Conservation (phyloP, 2,329 filamentous ascomycete species). For the Microdochium nivale region DNA sequence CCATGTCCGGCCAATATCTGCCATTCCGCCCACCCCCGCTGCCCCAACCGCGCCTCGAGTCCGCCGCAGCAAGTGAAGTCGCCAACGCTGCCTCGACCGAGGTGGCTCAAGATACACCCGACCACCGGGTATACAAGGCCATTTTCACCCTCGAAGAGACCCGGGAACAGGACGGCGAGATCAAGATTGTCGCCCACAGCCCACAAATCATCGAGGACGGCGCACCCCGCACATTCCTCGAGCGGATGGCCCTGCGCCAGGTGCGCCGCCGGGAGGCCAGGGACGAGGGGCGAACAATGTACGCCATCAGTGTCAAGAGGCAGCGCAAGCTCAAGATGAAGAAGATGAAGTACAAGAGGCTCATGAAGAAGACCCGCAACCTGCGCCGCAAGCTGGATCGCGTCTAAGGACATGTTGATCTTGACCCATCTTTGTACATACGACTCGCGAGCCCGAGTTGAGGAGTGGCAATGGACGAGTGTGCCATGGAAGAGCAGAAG, state of each 20-base stretch:
- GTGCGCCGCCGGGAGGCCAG: slow-evolving; percentile 47
- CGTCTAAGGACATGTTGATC: slow-evolving; percentile 28
- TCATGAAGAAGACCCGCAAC: slow-evolving; percentile 87
- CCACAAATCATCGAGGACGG: slow-evolving; percentile 44
- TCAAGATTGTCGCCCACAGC: slow-evolving; percentile 53
- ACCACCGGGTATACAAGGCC: slow-evolving; percentile 53
- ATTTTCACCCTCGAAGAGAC: slow-evolving; percentile 62
- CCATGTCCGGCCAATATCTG: slow-evolving; percentile 60
- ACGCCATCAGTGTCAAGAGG: slow-evolving; percentile 82
- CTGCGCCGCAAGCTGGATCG: slow-evolving; percentile 77
- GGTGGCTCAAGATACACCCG: slow-evolving; percentile 12
- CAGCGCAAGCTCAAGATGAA: slow-evolving; percentile 98
- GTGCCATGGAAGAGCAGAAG: neutral
- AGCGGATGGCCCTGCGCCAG: slow-evolving; percentile 61
- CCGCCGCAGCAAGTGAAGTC: slow-evolving; percentile 25
- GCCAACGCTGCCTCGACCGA: slow-evolving; percentile 21
- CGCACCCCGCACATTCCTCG: slow-evolving; percentile 49
- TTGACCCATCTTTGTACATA: neutral
- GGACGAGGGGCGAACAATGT: slow-evolving; percentile 47
- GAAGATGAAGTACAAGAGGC: slow-evolving; percentile 99
- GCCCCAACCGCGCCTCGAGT: slow-evolving; percentile 50
- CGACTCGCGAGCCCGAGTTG: neutral
- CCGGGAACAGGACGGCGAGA: slow-evolving; percentile 48
- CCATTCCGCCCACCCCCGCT: slow-evolving; percentile 82
- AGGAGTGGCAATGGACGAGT: too few species aligned